Evolutionary conservation across 225 moss, liverwort and hornwort genomes (phyloP).

Genomic region (Polytrichum commune): DNA sequence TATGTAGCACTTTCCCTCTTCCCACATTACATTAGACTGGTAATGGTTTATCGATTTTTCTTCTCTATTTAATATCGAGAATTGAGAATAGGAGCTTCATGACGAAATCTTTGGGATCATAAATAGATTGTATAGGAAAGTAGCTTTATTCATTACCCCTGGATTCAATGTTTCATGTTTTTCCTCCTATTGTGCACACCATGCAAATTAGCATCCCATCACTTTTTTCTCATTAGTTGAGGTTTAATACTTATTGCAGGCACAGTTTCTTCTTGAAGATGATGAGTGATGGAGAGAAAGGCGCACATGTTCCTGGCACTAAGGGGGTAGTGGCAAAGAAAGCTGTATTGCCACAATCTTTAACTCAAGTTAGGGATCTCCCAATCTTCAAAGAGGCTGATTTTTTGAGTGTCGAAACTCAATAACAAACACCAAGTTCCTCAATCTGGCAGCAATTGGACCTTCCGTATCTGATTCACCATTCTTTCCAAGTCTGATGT

Average conservation of each 20-base stretch:
- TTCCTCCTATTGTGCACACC: no score
- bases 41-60: not conserved
- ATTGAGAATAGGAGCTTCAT: not conserved
- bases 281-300: conserved; percentile 46
- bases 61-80: not conserved
- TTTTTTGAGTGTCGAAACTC: conserved; percentile 64
- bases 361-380: conserved; percentile 58
- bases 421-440: conserved; percentile 1
- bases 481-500: no score
- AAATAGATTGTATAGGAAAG: not conserved
- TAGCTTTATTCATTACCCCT: no score
- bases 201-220: no score
- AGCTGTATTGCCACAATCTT: conserved; percentile 30
- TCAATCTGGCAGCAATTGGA: no score
- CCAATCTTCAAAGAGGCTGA: conserved; percentile 76
- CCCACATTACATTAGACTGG: not conserved
- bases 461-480: no score
- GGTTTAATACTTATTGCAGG: conserved; percentile 36
- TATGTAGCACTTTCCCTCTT: conserved; percentile 16
- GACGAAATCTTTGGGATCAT: not conserved
- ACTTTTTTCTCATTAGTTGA: no score
- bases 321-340: conserved; percentile 12
- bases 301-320: conserved; percentile 18
- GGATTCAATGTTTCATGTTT: no score
- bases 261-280: conserved; percentile 86